A percentile compares a stretch with the other conserved stretches of the same genome.
These are phyloP conservation scores for Blastomyces percursus DNA, from an alignment of 2,329 filamentous ascomycete genomes.

Conservation along the genomic window DNA sequence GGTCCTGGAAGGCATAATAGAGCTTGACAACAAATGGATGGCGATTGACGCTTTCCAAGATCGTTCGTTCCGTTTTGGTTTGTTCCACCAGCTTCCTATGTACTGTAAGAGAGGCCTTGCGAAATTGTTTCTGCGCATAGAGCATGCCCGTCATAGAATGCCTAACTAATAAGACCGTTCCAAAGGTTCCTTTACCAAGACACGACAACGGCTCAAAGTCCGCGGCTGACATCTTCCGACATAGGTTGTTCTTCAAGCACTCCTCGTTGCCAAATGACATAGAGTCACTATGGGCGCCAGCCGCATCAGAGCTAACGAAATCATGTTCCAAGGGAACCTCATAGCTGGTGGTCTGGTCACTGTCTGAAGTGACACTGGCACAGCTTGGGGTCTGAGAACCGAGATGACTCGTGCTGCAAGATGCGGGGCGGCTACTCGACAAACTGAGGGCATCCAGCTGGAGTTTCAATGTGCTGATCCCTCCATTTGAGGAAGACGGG, in stretches of 20 bases:
- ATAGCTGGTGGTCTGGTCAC: slow-evolving; percentile 67
- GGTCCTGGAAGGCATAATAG: slow-evolving; percentile 96
- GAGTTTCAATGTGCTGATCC: slow-evolving; percentile 71
- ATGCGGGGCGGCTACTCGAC: slow-evolving; percentile 47
- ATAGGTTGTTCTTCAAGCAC: slow-evolving; percentile 41
- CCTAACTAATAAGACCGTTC: slow-evolving; percentile 87
- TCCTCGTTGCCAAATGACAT: slow-evolving; percentile 44
- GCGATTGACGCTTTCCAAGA: slow-evolving; percentile 88
- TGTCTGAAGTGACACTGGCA: slow-evolving; percentile 53
- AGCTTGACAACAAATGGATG: slow-evolving; percentile 98
- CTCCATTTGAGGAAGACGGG: slow-evolving; percentile 46
- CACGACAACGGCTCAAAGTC: slow-evolving; percentile 89
- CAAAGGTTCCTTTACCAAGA: slow-evolving; percentile 91
- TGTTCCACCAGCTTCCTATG: slow-evolving; percentile 95
- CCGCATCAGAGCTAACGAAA: slow-evolving; percentile 57
- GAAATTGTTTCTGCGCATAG: slow-evolving; percentile 97
- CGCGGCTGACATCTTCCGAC: slow-evolving; percentile 76
- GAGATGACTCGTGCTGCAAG: slow-evolving; percentile 42
- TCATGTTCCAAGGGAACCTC: slow-evolving; percentile 76
- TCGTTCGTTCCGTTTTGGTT: slow-evolving; percentile 90
- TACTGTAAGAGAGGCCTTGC: slow-evolving; percentile 88
- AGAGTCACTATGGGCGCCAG: slow-evolving; percentile 26
- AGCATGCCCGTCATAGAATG: slow-evolving; percentile 77
- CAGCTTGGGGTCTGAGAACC: slow-evolving; percentile 42
- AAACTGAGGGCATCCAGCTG: slow-evolving; percentile 71